Evolutionary conservation across 768 basidiomycete genomes (phyloP).

Genomic region (Rhizopogon vesiculosus): DNA sequence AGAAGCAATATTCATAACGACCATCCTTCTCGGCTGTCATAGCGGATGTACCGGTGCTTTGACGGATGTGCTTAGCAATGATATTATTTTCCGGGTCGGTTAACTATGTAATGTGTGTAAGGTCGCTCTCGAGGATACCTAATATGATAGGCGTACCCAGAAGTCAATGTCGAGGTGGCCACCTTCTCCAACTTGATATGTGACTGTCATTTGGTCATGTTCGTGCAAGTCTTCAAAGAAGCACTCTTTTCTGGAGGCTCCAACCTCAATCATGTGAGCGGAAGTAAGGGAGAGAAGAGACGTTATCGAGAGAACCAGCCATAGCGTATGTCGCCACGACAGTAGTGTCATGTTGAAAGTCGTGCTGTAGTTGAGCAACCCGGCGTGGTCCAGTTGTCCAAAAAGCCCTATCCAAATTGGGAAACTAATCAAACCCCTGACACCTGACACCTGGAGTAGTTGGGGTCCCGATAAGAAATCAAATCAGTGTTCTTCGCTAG

Average conservation of each 20-base stretch:
- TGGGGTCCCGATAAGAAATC: slow-evolving; percentile 9
- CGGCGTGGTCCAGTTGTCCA: background rate
- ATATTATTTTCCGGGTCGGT: slow-evolving; percentile 66
- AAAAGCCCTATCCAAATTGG: background rate
- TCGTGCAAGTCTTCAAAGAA: slow-evolving; percentile 93
- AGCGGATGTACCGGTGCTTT: slow-evolving; percentile 85
- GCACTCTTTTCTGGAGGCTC: slow-evolving; percentile 84
- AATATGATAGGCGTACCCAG: slow-evolving; percentile 52
- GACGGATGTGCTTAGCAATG: slow-evolving; percentile 76
- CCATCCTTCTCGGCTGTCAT: slow-evolving; percentile 88
- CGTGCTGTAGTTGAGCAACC: background rate
- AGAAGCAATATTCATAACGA: slow-evolving; percentile 94
- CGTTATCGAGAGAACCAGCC: slow-evolving; percentile 35
- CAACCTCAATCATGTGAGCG: slow-evolving; percentile 70
- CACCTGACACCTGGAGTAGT: slow-evolving; percentile 17
- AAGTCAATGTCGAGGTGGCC: slow-evolving; percentile 98
- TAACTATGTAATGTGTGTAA: slow-evolving; percentile 46
- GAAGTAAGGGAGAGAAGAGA: slow-evolving; percentile 32
- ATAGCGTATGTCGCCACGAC: slow-evolving; percentile 34
- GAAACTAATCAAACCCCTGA: slow-evolving; percentile 18
- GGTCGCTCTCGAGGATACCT: background rate
- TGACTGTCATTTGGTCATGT: slow-evolving; percentile 98
- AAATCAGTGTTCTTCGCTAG: slow-evolving; percentile 3
- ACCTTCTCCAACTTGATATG: slow-evolving; percentile 97
- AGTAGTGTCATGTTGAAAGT: slow-evolving; percentile 22